Evolutionary conservation across 2,329 filamentous ascomycete species (phyloP).

Genomic region (Talaromyces sp.): DNA sequence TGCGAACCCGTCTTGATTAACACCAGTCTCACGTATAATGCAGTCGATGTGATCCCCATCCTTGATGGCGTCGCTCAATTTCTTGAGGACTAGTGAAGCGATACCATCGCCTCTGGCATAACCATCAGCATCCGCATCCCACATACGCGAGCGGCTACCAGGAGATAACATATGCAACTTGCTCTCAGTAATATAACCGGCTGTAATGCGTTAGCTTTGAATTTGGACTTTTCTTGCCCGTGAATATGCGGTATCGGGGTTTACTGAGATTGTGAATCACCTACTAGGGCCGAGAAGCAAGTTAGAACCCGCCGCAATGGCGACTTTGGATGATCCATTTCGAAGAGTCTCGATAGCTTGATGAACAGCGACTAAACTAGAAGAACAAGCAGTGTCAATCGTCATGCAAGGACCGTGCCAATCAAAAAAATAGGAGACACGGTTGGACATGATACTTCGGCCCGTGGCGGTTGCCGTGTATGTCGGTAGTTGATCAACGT

Average conservation of each 20-base stretch:
- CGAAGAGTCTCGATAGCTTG: constrained; percentile 28
- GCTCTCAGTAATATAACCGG: constrained; percentile 28
- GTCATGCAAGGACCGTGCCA: constrained; percentile 41
- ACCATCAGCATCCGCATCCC: constrained; percentile 42
- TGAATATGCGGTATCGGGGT: too few relatives aligned
- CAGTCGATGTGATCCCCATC: constrained; percentile 41
- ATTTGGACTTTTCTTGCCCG: too few relatives aligned
- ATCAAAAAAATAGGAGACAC: too few relatives aligned
- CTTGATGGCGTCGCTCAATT: constrained; percentile 40
- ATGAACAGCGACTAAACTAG: constrained; percentile 35
- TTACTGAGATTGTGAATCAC: too few relatives aligned
- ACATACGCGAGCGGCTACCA: constrained; percentile 48
- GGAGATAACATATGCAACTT: constrained; percentile 48
- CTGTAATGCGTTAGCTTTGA: too few relatives aligned
- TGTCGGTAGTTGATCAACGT: constrained; percentile 20
- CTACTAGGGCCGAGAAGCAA: constrained; percentile 27
- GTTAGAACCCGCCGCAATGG: constrained; percentile 21
- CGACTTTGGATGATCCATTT: constrained; percentile 22
- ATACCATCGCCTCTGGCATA: constrained; percentile 51
- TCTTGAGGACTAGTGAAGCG: constrained; percentile 47
- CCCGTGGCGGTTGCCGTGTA: constrained; percentile 26
- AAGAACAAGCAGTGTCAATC: constrained; percentile 47
- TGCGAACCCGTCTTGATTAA: constrained; percentile 34
- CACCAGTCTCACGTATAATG: constrained; percentile 25
- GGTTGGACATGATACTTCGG: constrained; percentile 36